Evolutionary conservation across 768 basidiomycete species (phyloP), one percentile per base, ranked within the genome.

Genomic region (Rhizopogon vinicolor): DNA sequence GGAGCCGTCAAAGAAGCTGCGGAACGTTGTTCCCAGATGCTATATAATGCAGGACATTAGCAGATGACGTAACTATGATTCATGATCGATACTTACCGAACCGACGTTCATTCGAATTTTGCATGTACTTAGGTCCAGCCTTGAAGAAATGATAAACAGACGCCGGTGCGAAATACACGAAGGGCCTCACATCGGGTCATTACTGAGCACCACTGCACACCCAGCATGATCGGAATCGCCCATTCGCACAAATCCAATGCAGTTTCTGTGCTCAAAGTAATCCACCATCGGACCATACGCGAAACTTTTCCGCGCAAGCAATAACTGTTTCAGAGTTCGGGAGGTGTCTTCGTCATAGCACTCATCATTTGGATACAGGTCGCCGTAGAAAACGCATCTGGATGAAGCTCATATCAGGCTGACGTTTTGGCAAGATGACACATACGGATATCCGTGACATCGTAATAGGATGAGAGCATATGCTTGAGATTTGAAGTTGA

Each of bases 361-460:
- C 66, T 87, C 86, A 41, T 70, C 60, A 61, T 89, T 87, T 0
- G 84, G 86, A 62, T 89, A 91, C 14, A 92, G 63, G 67, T 93
- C 91, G 6, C 89, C 91, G 58, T 91, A 92, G 68, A 92, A 93
- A n/a, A 91, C 83, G 61, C 91, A 93, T 41, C 91, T 93, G 52
- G 31, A 55, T 48, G 49, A 37, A 25, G 41, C 25, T 16, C 51
- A 33, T 1, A 16, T 55, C 3, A 44, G 7, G 42, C 37, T 41
- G 19, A 31, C 43, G 41, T 45, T 54, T 55, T 22, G 16, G 41
- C 19, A 9, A 49, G 52, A 33, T 35, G 16, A 7, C 5, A 75
- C 89, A 67, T 63, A 92, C 90, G 91, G 91, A 61, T 88, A 78
- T 29, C 91, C 91, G 41, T 76, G 69, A 40, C 75, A 73, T 57